Evolutionary conservation across 345 rosid genomes (phyloP).

Genomic region (Arabis hirsuta): DNA sequence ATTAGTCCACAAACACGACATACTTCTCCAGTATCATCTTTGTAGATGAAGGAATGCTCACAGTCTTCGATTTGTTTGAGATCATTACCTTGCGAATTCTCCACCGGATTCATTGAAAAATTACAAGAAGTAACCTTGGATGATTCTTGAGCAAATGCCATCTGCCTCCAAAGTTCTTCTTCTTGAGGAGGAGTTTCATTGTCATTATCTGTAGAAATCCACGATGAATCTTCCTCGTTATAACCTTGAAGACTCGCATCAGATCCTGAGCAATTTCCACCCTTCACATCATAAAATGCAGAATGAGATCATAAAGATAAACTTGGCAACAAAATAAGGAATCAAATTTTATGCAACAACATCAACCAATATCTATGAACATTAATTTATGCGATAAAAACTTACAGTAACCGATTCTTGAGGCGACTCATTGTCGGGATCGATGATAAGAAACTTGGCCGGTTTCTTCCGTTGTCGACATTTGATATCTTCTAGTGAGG

Average conservation of each 20-base stretch:
- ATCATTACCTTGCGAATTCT: slow-evolving; percentile 50
- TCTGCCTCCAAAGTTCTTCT: slow-evolving; percentile 68
- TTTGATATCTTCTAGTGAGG: not conserved
- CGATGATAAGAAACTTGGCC: not conserved
- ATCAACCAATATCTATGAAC: not conserved
- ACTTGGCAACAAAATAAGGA: not conserved
- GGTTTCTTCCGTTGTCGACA: not conserved
- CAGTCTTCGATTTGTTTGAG: slow-evolving; percentile 55
- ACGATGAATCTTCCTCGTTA: slow-evolving; percentile 26
- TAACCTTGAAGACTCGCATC: not conserved
- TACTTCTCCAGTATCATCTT: slow-evolving; percentile 89
- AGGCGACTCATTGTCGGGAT: slow-evolving; percentile 12
- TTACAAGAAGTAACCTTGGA: slow-evolving; percentile 53
- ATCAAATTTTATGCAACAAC: not conserved
- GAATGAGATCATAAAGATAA: slow-evolving; percentile 11
- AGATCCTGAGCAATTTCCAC: not conserved
- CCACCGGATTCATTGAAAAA: slow-evolving; percentile 28
- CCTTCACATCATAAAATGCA: slow-evolving; percentile 19
- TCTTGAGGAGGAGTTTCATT: slow-evolving; percentile 28
- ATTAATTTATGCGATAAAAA: not conserved
- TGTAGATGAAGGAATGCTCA: slow-evolving; percentile 77
- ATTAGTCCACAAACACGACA: slow-evolving; percentile 90
- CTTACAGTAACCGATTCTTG: slow-evolving; percentile 19
- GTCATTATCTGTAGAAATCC: not conserved
- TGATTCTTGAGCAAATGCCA: slow-evolving; percentile 73